Base-by-base conservation (phyloP, 495 filamentous ascomycete species). In the Daldinia decipiens region DNA sequence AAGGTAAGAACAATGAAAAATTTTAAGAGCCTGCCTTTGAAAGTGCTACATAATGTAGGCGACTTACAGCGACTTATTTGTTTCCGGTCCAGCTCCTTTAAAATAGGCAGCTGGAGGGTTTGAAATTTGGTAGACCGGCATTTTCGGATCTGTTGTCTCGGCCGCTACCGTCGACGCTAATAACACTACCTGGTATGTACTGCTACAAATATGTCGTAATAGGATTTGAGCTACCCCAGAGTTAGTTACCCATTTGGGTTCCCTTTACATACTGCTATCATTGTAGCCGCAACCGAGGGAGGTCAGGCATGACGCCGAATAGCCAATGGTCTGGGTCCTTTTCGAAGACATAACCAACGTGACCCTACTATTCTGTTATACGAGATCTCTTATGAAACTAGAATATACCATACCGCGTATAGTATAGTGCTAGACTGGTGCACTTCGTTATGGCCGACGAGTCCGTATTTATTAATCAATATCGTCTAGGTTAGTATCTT, bases 271-370 rank as follows among this genome's bases (percentile, higher is more conserved):
- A 11, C 11, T 47, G 3, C 40, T 21, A 9, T 45, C 43, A 21
- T 50, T 26, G 59, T 59, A 67, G 53, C 69, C 31, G 59, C 38
- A 68, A 19, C 69, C 64, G 56, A 67, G 34, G 43, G 15, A 50
- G 39, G 36, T 21, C 27, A 15, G 39, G 13, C 8, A 24, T 64
- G 54, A 67, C 43, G 58, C 59, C 47, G 11, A 60, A 51, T 36
- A 24, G 19, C 21, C 9, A 24, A 56, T 50, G 40, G 26, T 57
- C 57, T 40, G 13, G n/a, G 52, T 24, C 52, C 21, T 62, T 54
- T 59, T 59, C 53, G 53, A 63, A 34, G 9, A 21, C 29, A 17
- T 13, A 43, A 36, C 24, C 32, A 67, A 50, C 63, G 54, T 40
- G 19, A 59, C 53, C 47, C 54, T 26, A 51, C 59, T 62, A 39